Evolutionary conservation across 805 yeast genomes (phyloP).

Genomic region (Starmerella etchellsii): DNA sequence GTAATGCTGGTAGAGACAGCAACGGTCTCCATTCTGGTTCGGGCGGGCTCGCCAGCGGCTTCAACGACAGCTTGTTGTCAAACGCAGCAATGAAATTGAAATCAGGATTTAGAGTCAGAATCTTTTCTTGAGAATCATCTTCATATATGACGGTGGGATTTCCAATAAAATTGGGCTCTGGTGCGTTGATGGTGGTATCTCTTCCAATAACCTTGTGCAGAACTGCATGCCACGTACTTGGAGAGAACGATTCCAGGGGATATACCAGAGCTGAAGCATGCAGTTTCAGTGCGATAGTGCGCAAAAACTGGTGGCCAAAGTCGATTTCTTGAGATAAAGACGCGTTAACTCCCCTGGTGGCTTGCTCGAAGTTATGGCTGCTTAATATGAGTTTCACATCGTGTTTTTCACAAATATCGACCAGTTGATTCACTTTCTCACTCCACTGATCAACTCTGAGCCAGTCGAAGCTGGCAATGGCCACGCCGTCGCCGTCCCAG

Average conservation of each 20-base stretch:
- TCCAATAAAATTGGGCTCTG: constrained; percentile 1
- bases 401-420: background rate
- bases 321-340: constrained; percentile 7
- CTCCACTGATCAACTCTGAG: constrained; percentile 2
- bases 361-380: background rate
- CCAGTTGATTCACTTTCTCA: background rate
- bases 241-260: background rate
- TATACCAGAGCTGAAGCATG: constrained; percentile 6
- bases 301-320: constrained; percentile 13
- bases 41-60: background rate
- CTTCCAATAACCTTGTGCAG: background rate
- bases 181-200: background rate
- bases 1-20: background rate
- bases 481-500: background rate
- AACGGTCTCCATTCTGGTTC: background rate
- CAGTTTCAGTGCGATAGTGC: constrained; percentile 7
- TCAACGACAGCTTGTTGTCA: background rate
- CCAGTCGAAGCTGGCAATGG: constrained; percentile 7
- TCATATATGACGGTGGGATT: background rate
- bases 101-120: constrained; percentile 15
- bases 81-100: constrained; percentile 12
- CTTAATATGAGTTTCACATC: constrained; percentile 2
- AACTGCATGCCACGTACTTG: background rate
- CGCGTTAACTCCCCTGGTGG: background rate
- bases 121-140: constrained; percentile 13